Evolutionary conservation across 1,284 basidiomycete species (phyloP).

Genomic region (Naganishia cerealis): DNA sequence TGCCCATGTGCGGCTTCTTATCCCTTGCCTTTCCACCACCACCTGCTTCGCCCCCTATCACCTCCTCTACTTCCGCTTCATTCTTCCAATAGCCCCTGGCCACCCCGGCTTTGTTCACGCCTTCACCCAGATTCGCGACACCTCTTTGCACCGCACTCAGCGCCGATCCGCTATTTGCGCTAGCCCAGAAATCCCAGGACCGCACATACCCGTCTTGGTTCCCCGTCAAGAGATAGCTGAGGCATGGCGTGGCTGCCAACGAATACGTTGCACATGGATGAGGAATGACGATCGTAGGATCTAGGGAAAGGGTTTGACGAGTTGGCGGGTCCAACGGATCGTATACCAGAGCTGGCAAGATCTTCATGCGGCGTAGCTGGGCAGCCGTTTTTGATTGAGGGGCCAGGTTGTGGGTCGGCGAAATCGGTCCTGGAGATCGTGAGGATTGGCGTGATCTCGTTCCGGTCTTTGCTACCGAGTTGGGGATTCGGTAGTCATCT

Average conservation of each 20-base stretch:
- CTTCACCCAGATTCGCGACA: conserved; percentile 85
- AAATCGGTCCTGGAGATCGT: conserved; percentile 10
- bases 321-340: conserved; percentile 35
- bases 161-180: conserved; percentile 81
- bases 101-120: conserved; percentile 85
- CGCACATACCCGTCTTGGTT: conserved; percentile 91
- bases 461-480: conserved; percentile 9
- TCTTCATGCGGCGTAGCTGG: conserved; percentile 21
- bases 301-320: conserved; percentile 73
- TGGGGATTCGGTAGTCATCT: not conserved
- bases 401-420: conserved; percentile 10
- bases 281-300: conserved; percentile 87
- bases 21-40: conserved; percentile 1
- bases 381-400: conserved; percentile 24
- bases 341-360: conserved; percentile 61
- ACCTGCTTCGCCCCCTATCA: not conserved
- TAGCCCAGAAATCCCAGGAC: conserved; percentile 85
- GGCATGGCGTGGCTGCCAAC: conserved; percentile 79
- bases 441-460: conserved; percentile 3
- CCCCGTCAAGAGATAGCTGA: conserved; percentile 84
- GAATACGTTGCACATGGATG: conserved; percentile 84
- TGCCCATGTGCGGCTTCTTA: conserved; percentile 9
- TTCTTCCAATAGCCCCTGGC: conserved; percentile 79
- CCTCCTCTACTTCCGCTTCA: conserved; percentile 46
- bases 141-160: conserved; percentile 86